Conservation (phyloP, 192 early-diverging fungal genomes). For the Helicostylum pulchrum region DNA sequence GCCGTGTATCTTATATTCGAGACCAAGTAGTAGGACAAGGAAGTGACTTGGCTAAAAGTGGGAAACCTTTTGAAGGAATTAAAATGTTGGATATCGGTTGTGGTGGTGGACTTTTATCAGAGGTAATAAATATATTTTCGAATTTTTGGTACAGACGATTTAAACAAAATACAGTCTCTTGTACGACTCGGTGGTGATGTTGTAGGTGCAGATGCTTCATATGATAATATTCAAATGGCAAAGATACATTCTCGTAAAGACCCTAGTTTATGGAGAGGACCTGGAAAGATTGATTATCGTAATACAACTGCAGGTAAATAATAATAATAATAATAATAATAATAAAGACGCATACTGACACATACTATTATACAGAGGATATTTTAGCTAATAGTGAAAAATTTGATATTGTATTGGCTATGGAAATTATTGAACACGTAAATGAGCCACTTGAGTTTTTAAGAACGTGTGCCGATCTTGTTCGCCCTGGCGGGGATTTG, state of each 20-base stretch:
- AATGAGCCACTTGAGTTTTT: slow-evolving; percentile 70
- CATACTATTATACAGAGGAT: slow-evolving; percentile 48
- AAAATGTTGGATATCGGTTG: slow-evolving; percentile 88
- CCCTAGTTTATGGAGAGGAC: slow-evolving; percentile 49
- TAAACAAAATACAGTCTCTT: slow-evolving; percentile 50
- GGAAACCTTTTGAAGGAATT: slow-evolving; percentile 52
- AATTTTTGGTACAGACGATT: not conserved
- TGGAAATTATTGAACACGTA: slow-evolving; percentile 96
- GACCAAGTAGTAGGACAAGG: slow-evolving; percentile 33
- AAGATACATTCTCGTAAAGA: slow-evolving; percentile 66
- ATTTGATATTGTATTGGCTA: slow-evolving; percentile 80
- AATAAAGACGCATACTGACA: not conserved
- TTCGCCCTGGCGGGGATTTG: slow-evolving; percentile 54
- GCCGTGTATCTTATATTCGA: slow-evolving; percentile 75
- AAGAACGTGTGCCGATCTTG: slow-evolving; percentile 59
- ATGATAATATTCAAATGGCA: slow-evolving; percentile 83
- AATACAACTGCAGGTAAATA: slow-evolving; percentile 61
- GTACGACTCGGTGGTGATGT: slow-evolving; percentile 73
- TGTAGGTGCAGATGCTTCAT: slow-evolving; percentile 80
- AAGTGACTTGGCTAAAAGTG: not conserved
- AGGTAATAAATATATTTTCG: slow-evolving; percentile 50
- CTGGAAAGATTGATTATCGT: slow-evolving; percentile 56
- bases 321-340: slow-evolving; percentile 14
- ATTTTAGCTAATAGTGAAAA: slow-evolving; percentile 42
- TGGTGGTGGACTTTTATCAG: slow-evolving; percentile 88